Evolutionary conservation across 148 eudicot species (phyloP), one percentile per base, ranked within the genome.

Genomic region (Rhododendron ferrugineum): DNA sequence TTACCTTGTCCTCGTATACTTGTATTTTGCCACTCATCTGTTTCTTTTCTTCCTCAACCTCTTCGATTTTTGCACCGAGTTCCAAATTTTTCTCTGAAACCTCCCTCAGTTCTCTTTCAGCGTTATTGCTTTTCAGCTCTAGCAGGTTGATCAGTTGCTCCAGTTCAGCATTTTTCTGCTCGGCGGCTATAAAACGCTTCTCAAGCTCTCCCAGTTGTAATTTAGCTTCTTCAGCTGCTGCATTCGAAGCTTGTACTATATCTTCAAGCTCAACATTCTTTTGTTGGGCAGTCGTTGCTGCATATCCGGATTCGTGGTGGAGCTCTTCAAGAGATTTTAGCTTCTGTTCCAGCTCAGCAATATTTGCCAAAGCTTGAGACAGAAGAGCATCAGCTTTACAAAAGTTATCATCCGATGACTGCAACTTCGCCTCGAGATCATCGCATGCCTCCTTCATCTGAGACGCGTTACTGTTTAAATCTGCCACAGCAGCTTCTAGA

Each of bases 331-430:
- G 81, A 20, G 90, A 78, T 85, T 89, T 90, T 83, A 89, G 62
- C 85, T 89, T 91, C 89, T 91, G 80, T 85, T 93, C 93, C 30
- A 93, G 93, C 47, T 93, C 95, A 42, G 86, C 87, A 83, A 80
- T 87, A 79, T 89, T 89, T 73, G 85, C 88, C 84, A 88, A 52
- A 80, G 89, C 87, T 89, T 89, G 90, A 82, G 92, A 89, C 56
- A 90, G 66, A 50, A 91, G 92, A 86, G 91, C 66, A 84, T 90
- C 92, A 0, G 92, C 90, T 87, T 89, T 92, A 77, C 80, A 74
- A 83, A 91, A 91, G 30, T 93, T 90, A 72, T 93, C 95, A 46
- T 91, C 93, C 11, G 95, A 89, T 20, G 82, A 81, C 89, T 89
- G 84, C 85, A 92, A 70, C 85, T 91, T 91, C 5, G 83, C 81